A percentile compares a stretch with the other conserved stretches of the same genome.
These are phyloP conservation scores for Cucumis melo DNA, from an alignment of 306 rosid species.

Conservation along the genomic window DNA sequence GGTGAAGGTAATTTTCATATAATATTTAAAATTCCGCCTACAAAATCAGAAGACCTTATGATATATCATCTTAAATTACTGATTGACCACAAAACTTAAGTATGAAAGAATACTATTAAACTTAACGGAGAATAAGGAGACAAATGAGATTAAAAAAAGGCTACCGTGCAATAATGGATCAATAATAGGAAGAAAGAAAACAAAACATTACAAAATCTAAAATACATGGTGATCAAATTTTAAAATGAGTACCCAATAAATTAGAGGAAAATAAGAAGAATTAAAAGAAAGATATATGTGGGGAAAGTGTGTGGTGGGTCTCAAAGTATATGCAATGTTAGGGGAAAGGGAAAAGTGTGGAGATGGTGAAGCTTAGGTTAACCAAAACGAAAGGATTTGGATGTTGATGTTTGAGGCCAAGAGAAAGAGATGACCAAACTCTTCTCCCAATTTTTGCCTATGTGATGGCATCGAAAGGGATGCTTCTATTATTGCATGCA, in stretches of 20 bases:
- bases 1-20: too few species aligned
- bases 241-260: neutral
- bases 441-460: neutral
- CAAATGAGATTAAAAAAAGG: too few species aligned
- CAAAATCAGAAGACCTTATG: too few species aligned
- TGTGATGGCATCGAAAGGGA: neutral
- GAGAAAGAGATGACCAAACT: neutral
- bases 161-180: neutral
- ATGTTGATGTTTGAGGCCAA: constrained; percentile 5
- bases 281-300: neutral
- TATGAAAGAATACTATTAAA: too few species aligned
- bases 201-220: neutral
- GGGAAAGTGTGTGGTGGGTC: neutral
- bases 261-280: neutral
- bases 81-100: too few species aligned
- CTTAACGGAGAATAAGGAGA: too few species aligned
- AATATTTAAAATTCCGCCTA: too few species aligned
- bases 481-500: neutral
- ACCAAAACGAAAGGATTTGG: neutral
- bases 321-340: neutral
- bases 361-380: neutral
- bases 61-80: too few species aligned
- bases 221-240: neutral
- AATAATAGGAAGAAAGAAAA: neutral
- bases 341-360: neutral